Percentiles rank a stretch among this genome's conserved stretches.
phyloP scores from a whole-genome alignment of 192 early-diverging fungal genomes.

The Phycomyces blakesleeanus region DNA sequence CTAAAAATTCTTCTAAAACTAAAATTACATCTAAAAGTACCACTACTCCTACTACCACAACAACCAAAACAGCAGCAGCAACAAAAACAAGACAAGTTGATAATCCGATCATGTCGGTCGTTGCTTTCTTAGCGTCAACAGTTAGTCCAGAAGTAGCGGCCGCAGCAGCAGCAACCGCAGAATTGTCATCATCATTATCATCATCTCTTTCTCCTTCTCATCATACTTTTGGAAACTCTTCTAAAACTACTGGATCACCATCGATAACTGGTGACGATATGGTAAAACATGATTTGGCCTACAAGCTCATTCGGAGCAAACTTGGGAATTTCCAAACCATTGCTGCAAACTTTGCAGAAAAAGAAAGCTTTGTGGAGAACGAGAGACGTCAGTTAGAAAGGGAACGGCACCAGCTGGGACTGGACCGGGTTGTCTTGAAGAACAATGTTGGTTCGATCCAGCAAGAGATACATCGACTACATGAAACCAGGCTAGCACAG shows the following conservation, averaged over 20 bases:
- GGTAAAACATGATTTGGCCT: constrained; percentile 64
- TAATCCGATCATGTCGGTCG: constrained; percentile 91
- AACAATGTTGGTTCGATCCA: background rate
- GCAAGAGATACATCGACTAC: constrained; percentile 3
- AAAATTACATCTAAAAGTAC: no score
- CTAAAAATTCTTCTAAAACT: no score
- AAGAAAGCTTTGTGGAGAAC: constrained; percentile 77
- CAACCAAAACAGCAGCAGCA: no score
- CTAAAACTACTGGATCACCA: no score
- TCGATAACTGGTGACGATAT: constrained; percentile 78
- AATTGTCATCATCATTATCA: constrained; percentile 33
- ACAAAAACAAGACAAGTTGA: constrained; percentile 55
- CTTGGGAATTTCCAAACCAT: constrained; percentile 76
- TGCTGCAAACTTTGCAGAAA: constrained; percentile 87
- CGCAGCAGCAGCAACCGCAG: constrained; percentile 78
- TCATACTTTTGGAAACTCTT: no score
- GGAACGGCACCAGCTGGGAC: constrained; percentile 59
- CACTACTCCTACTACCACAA: no score
- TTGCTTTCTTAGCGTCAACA: constrained; percentile 86
- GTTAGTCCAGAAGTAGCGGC: constrained; percentile 86
- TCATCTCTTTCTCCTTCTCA: no score
- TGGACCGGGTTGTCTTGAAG: constrained; percentile 44
- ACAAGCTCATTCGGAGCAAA: constrained; percentile 77
- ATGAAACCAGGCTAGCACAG: background rate
- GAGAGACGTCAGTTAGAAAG: constrained; percentile 80